Conservation (phyloP, 2,329 filamentous ascomycete species). For the Scorias spongiosa region DNA sequence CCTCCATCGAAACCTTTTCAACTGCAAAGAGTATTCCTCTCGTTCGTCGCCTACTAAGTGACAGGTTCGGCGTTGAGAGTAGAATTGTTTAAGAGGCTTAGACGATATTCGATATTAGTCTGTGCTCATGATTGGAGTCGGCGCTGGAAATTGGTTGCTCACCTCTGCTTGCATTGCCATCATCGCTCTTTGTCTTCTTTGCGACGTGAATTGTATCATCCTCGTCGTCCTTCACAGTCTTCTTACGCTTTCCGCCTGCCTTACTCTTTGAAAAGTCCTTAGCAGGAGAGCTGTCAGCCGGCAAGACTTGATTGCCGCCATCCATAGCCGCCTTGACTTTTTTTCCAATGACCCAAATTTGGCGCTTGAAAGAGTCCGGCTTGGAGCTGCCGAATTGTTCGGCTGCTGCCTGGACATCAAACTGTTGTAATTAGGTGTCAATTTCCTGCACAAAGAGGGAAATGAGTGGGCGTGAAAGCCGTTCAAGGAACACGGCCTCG, state of each 20-base stretch:
- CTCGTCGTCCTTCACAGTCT: constrained; percentile 1
- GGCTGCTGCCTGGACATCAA: constrained; percentile 7
- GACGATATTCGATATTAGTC: too few species aligned
- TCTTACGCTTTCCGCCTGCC: constrained; percentile 5
- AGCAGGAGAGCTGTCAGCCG: neutral
- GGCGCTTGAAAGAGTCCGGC: constrained; percentile 9
- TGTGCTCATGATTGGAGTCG: too few species aligned
- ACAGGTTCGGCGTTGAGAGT: too few species aligned
- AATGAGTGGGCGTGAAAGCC: too few species aligned
- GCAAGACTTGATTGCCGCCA: neutral
- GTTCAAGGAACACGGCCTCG: too few species aligned
- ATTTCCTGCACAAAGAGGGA: neutral
- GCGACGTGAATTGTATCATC: constrained; percentile 4
- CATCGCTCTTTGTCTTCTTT: neutral
- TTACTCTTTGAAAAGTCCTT: constrained; percentile 2
- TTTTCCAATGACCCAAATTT: constrained; percentile 10
- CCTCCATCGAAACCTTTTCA: too few species aligned
- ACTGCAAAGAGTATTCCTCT: too few species aligned
- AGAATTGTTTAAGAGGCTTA: too few species aligned
- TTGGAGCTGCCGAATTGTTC: constrained; percentile 7
- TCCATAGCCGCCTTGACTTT: constrained; percentile 8
- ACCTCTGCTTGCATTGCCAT: neutral
- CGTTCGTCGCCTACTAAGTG: too few species aligned
- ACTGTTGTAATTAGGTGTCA: constrained; percentile 2
- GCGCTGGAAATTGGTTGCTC: too few species aligned